phyloP scores from a whole-genome alignment of 2,329 filamentous ascomycete genomes.

The Pseudogymnoascus sp. region DNA sequence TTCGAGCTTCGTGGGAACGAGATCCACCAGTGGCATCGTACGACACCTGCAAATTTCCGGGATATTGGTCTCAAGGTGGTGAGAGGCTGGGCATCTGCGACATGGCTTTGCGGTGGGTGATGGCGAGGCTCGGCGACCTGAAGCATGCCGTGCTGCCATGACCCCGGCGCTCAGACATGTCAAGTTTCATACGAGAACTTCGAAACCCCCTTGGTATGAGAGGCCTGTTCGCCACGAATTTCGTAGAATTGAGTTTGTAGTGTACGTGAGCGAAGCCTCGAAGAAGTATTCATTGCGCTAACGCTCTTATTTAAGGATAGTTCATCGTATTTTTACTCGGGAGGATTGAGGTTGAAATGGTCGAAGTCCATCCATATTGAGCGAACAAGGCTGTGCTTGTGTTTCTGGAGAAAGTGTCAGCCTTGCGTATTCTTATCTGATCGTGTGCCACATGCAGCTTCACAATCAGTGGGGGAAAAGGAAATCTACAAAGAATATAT shows the following conservation, averaged over 20 bases:
- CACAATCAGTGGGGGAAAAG: neutral
- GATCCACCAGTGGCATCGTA: neutral
- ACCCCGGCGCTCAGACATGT: conserved; percentile 6
- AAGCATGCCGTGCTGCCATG: conserved; percentile 1
- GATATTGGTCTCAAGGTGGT: conserved; percentile 5
- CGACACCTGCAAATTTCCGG: neutral
- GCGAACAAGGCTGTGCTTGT: neutral
- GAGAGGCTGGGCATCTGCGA: conserved; percentile 3
- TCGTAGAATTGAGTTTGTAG: neutral
- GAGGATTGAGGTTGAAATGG: neutral
- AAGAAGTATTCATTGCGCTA: neutral
- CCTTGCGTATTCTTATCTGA: neutral
- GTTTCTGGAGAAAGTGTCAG: neutral
- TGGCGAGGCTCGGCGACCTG: conserved; percentile 7
- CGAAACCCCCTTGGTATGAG: neutral
- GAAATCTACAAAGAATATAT: neutral
- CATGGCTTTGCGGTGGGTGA: neutral
- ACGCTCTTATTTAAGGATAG: neutral
- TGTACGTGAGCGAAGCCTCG: neutral
- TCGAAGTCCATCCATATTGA: neutral
- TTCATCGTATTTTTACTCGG: neutral
- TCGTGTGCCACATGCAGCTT: neutral
- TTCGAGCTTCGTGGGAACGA: neutral
- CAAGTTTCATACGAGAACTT: conserved; percentile 5
- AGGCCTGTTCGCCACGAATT: neutral